Percentiles rank a stretch among this genome's conserved stretches.
These are phyloP conservation scores for Corchorus capsularis DNA, from an alignment of 345 rosid species.

Conservation along the genomic window DNA sequence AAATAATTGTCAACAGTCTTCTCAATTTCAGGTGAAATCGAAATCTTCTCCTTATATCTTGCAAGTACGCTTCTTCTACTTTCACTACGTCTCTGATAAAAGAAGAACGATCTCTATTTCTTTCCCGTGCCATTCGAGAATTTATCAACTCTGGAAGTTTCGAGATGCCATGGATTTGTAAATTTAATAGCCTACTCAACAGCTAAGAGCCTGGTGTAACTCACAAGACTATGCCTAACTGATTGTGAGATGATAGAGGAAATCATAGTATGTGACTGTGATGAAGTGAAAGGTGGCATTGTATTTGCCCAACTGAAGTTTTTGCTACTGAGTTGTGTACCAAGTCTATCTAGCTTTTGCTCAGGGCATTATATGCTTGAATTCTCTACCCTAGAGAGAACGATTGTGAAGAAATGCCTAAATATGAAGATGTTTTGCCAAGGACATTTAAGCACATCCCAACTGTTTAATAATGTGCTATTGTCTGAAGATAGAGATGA, in stretches of 20 bases:
- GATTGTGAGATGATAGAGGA: constrained; percentile 20
- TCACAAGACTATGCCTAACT: constrained; percentile 7
- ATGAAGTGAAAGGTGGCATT: constrained; percentile 11
- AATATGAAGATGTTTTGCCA: constrained; percentile 13
- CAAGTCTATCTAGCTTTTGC: constrained; percentile 13
- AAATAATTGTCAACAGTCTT: no score
- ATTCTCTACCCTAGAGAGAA: constrained; percentile 19
- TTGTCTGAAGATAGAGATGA: not conserved
- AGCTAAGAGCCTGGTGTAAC: constrained; percentile 21
- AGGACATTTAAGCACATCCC: constrained; percentile 23
- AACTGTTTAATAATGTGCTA: not conserved
- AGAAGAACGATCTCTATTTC: no score
- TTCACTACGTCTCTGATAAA: no score
- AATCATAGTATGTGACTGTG: not conserved
- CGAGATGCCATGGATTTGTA: constrained; percentile 10
- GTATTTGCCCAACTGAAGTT: constrained; percentile 13
- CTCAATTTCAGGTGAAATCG: no score
- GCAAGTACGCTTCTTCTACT: no score
- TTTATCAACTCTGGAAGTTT: constrained; percentile 3
- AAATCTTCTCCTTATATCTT: no score
- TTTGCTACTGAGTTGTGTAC: constrained; percentile 17
- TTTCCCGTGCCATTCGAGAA: constrained; percentile 14
- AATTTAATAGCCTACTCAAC: constrained; percentile 10
- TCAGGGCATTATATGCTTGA: not conserved
- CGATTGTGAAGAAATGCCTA: constrained; percentile 16